Evolutionary conservation across 129 eudicot species (phyloP).

Genomic region (Lactuca sativa): DNA sequence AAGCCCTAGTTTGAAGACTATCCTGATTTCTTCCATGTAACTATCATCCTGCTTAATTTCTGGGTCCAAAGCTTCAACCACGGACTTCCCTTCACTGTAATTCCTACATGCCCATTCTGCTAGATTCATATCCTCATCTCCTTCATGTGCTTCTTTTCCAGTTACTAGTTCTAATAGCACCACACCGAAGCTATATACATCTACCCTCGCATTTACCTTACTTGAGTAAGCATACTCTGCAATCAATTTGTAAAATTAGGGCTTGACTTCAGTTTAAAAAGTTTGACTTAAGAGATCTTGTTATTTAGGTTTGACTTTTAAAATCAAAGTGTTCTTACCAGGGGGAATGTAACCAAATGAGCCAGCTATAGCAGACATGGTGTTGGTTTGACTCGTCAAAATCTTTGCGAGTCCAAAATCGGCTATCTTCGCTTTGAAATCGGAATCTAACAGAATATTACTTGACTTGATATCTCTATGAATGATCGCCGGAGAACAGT

Average conservation of each 20-base stretch:
- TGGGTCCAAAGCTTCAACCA: slow-evolving; percentile 50
- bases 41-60: slow-evolving; percentile 45
- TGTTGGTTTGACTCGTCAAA: slow-evolving; percentile 48
- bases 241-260: background rate
- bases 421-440: slow-evolving; percentile 67
- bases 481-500: slow-evolving; percentile 64
- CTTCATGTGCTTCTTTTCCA: slow-evolving; percentile 67
- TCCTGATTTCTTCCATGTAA: slow-evolving; percentile 54
- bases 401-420: slow-evolving; percentile 81
- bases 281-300: too few relatives aligned
- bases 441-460: slow-evolving; percentile 64
- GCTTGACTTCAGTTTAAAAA: too few relatives aligned
- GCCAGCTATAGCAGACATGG: slow-evolving; percentile 71
- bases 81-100: slow-evolving; percentile 49
- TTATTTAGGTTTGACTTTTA: background rate
- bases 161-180: slow-evolving; percentile 81
- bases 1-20: slow-evolving; percentile 66
- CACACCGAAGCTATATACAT: slow-evolving; percentile 82
- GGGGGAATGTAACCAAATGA: slow-evolving; percentile 90
- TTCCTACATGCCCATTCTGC: slow-evolving; percentile 93
- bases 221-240: slow-evolving; percentile 75
- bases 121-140: slow-evolving; percentile 55
- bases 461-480: slow-evolving; percentile 83
- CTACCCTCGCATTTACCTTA: slow-evolving; percentile 67
- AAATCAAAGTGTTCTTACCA: slow-evolving; percentile 46